Conservation (phyloP, 2,329 filamentous ascomycete species). For the Stagonosporopsis tanaceti region DNA sequence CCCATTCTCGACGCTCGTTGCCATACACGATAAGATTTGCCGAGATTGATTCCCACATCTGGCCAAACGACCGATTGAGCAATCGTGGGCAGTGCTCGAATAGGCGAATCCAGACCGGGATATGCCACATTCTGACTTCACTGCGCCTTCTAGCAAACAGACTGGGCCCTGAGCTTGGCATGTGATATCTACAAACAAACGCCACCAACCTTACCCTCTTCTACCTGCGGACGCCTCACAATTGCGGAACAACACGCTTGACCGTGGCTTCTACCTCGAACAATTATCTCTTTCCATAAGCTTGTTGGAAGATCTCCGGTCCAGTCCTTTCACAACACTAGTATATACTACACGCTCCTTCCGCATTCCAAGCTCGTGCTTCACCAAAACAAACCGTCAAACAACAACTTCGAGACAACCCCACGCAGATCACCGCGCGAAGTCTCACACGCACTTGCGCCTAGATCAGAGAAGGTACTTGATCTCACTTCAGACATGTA, state of each 20-base stretch:
- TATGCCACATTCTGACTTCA: constrained; percentile 27
- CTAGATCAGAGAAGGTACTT: constrained; percentile 15
- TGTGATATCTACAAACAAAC: constrained; percentile 32
- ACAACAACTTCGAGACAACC: constrained; percentile 6
- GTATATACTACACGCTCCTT: constrained; percentile 32
- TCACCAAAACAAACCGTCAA: constrained; percentile 21
- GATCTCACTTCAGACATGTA: neutral
- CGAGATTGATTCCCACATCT: constrained; percentile 6
- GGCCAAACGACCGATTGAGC: constrained; percentile 4
- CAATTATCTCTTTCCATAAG: constrained; percentile 26
- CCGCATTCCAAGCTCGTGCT: constrained; percentile 26
- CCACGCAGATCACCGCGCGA: constrained; percentile 8
- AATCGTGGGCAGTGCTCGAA: constrained; percentile 6
- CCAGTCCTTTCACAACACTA: constrained; percentile 43
- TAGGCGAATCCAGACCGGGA: constrained; percentile 16
- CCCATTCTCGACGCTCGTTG: constrained; percentile 9
- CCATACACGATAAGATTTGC: constrained; percentile 5
- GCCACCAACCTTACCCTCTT: constrained; percentile 6
- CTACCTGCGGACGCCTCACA: constrained; percentile 25
- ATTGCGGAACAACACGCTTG: constrained; percentile 20
- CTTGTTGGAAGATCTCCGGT: constrained; percentile 43
- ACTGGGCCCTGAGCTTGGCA: constrained; percentile 34
- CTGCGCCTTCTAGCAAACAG: constrained; percentile 33
- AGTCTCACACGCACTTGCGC: constrained; percentile 5
- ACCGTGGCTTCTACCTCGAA: constrained; percentile 13